Conservation (phyloP, 163 green algal species). For the Scenedesmus sp. region DNA sequence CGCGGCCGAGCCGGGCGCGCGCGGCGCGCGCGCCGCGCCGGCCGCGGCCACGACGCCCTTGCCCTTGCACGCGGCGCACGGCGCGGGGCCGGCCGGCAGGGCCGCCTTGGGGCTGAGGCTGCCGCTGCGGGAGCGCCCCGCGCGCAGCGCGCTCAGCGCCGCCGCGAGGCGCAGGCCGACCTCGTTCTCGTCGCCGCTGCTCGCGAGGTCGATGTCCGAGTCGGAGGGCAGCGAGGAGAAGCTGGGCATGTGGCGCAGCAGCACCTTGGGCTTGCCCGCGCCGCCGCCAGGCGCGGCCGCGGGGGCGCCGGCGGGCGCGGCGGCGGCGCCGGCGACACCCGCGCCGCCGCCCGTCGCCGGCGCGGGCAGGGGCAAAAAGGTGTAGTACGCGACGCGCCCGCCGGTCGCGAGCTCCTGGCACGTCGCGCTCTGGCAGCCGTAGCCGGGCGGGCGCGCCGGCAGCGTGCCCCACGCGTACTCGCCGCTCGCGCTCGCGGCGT, state of each 20-base stretch:
- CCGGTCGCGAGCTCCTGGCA: constrained; percentile 76
- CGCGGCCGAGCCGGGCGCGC: neutral
- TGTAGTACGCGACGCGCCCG: constrained; percentile 79
- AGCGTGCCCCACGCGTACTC: constrained; percentile 53
- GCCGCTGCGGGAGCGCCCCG: constrained; percentile 7
- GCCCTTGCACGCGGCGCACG: constrained; percentile 33
- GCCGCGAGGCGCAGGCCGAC: neutral
- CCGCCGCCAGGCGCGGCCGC: neutral
- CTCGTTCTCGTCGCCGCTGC: constrained; percentile 26
- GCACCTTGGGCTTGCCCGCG: neutral
- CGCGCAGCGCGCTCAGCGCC: neutral
- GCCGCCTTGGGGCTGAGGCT: constrained; percentile 20
- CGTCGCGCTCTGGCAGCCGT: constrained; percentile 61
- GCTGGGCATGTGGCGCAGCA: constrained; percentile 41
- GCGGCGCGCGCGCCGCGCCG: neutral
- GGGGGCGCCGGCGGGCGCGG: neutral
- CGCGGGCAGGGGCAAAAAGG: constrained; percentile 31
- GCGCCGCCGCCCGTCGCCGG: neutral
- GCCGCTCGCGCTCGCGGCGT: constrained; percentile 51
- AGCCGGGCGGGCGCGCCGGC: constrained; percentile 56
- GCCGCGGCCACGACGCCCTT: constrained; percentile 3
- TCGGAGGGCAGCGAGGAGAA: constrained; percentile 27
- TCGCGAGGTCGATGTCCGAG: constrained; percentile 20
- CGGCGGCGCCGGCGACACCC: neutral
- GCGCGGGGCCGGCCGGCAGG: neutral